A percentile compares a stretch with the other conserved stretches of the same genome.
Evolutionary conservation across 23 red algal species (phyloP).

Genomic region (Gracilaria vermiculophylla): DNA sequence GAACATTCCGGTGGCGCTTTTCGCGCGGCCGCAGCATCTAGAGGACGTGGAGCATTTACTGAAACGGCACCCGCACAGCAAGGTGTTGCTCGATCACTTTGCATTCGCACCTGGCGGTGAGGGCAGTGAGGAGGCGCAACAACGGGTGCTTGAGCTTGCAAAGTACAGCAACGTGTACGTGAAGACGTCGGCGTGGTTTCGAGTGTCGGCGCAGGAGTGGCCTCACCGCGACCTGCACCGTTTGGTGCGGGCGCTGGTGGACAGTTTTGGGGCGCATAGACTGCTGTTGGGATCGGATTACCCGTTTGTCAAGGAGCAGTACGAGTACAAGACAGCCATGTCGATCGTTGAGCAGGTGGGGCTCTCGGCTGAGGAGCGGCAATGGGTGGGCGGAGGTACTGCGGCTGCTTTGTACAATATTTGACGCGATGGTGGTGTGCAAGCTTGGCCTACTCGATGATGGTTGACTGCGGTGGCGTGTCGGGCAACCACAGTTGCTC

Average conservation of each 20-base stretch:
- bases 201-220: not conserved
- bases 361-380: not conserved
- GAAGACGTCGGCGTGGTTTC: conserved; percentile 22
- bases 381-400: not conserved
- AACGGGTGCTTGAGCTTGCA: not conserved
- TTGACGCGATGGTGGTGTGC: not conserved
- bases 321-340: not conserved
- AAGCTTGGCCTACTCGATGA: too few species aligned
- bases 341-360: not conserved
- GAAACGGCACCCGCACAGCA: not conserved
- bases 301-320: conserved; percentile 39
- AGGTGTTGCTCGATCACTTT: conserved; percentile 25
- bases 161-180: conserved; percentile 8
- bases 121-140: not conserved
- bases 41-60: not conserved
- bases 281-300: conserved; percentile 24
- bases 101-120: not conserved
- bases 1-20: conserved; percentile 15
- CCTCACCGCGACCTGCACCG: not conserved
- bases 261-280: conserved; percentile 4
- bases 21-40: not conserved
- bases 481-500: conserved; percentile 43
- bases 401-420: not conserved
- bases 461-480: not conserved
- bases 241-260: not conserved